Conservation (phyloP, 345 rosid genomes). For the Trapa bicornis region DNA sequence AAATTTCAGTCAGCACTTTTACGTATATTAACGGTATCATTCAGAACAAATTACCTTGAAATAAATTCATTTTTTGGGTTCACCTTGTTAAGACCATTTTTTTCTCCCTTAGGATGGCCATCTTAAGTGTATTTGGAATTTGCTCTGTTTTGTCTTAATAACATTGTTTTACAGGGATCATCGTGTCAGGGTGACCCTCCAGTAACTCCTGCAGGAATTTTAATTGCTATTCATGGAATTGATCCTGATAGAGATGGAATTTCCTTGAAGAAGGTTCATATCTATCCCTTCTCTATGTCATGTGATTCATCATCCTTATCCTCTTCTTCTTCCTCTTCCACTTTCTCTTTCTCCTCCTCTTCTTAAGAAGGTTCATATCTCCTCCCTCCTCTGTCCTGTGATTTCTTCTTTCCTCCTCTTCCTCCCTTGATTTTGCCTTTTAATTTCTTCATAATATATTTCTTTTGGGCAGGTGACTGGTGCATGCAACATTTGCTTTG, state of each 20-base stretch:
- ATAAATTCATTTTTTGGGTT: neutral
- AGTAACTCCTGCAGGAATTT: constrained; percentile 71
- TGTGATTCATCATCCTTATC: neutral
- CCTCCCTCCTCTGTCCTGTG: too few relatives aligned
- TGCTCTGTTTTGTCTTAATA: constrained; percentile 3
- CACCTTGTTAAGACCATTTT: neutral
- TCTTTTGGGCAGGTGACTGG: constrained; percentile 61
- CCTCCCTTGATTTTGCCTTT: neutral
- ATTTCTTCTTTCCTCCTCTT: too few relatives aligned
- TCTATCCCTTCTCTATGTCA: neutral
- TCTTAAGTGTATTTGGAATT: neutral
- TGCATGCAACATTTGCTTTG: constrained; percentile 92
- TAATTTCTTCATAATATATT: constrained; percentile 1
- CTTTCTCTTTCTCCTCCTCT: too few relatives aligned
- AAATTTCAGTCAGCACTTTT: constrained; percentile 74
- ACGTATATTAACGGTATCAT: constrained; percentile 62
- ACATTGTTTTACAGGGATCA: constrained; percentile 45
- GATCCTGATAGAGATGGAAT: constrained; percentile 83
- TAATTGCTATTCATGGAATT: constrained; percentile 86
- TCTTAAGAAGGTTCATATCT: too few relatives aligned
- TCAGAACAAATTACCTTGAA: neutral
- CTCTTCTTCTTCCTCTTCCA: neutral
- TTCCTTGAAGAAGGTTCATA: constrained; percentile 75
- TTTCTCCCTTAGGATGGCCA: neutral
- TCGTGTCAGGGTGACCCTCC: constrained; percentile 50